Conservation (phyloP, 441 rosid genomes). For the Aquilaria agallochum region DNA sequence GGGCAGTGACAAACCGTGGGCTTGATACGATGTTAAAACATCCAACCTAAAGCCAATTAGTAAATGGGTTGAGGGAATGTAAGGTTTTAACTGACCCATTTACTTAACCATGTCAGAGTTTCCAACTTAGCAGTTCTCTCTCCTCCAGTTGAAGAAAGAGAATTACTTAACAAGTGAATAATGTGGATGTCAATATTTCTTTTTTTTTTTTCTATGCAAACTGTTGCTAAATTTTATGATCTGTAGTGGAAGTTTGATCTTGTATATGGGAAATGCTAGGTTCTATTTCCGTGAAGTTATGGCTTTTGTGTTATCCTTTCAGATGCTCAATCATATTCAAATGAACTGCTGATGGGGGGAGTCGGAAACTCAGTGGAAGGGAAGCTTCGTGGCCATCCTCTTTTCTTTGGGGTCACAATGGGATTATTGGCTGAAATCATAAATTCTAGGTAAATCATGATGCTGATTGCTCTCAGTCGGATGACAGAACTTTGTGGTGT, state of each 20-base stretch:
- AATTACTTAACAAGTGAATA: too few relatives aligned
- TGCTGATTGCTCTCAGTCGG: slow-evolving; percentile 11
- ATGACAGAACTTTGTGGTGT: slow-evolving; percentile 1
- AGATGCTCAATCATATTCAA: slow-evolving; percentile 46
- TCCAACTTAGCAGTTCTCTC: too few relatives aligned
- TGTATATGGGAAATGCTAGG: background rate
- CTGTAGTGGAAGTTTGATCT: background rate
- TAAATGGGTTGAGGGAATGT: too few relatives aligned
- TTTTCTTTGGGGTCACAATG: slow-evolving; percentile 93
- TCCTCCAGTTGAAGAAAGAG: too few relatives aligned
- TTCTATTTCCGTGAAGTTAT: slow-evolving; percentile 6
- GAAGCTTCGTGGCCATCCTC: slow-evolving; percentile 82
- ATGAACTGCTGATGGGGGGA: slow-evolving; percentile 31
- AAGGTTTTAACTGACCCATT: too few relatives aligned
- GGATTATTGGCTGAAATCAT: slow-evolving; percentile 96
- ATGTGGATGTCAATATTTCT: too few relatives aligned
- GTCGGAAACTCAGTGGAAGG: slow-evolving; percentile 34
- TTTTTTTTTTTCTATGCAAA: too few relatives aligned
- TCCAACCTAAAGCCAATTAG: too few relatives aligned
- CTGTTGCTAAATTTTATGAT: too few relatives aligned
- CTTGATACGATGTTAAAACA: slow-evolving; percentile 5
- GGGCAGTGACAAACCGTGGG: too few relatives aligned
- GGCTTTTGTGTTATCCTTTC: slow-evolving; percentile 14
- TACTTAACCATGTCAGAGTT: too few relatives aligned
- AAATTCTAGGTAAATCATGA: slow-evolving; percentile 80